Base-by-base conservation (phyloP, 2,329 filamentous ascomycete genomes). In the Juglanconis sp. region DNA sequence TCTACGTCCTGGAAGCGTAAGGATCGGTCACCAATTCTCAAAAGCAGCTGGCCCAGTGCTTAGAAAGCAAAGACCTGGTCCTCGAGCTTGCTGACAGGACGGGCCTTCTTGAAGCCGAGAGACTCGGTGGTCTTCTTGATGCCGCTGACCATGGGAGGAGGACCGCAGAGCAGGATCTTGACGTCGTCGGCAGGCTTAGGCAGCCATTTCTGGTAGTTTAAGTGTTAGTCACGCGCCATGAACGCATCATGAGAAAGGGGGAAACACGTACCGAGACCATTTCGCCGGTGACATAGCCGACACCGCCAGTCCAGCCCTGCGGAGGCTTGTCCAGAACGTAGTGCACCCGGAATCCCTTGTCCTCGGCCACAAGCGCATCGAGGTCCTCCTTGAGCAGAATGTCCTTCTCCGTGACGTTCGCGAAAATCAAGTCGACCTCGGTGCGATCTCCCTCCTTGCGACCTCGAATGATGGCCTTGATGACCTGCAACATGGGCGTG, bases 1-100 rank as follows among this genome's bases (percentile, higher is more conserved):
- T 24, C 17, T 24, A 24, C 17, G 17, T 24, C 17, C 17, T 24
- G 17, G 17, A 2, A 24, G 17, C 17, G 17, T 24, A 24, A 24
- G 17, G 17, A 24, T 24, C 17, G 17, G 17, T 24, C 17, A 24
- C 17, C 17, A 24, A 24, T 24, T 24, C 17, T 1, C 17, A 24
- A 24, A 24, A 24, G 17, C 17, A 24, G 17, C 8, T 15, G 11
- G 7, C 56, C 42, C 17, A 31, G 15, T 9, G 38, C 53, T 70
- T 77, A 90, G 92, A 99, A 99, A 72, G 91, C 92, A 80, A 99
- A 99, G 68, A 99, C 91, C 77, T 98, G 95, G 76, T 99, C 95
- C 73, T 94, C 90, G 57, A 98, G 87, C 86, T 98, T 98, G 87
- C 93, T 97, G 70, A 98, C 93, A 49, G 94, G 92, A 63, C 88